phyloP scores from a whole-genome alignment of 148 eudicot species.

The Salicornia ramosissima region DNA sequence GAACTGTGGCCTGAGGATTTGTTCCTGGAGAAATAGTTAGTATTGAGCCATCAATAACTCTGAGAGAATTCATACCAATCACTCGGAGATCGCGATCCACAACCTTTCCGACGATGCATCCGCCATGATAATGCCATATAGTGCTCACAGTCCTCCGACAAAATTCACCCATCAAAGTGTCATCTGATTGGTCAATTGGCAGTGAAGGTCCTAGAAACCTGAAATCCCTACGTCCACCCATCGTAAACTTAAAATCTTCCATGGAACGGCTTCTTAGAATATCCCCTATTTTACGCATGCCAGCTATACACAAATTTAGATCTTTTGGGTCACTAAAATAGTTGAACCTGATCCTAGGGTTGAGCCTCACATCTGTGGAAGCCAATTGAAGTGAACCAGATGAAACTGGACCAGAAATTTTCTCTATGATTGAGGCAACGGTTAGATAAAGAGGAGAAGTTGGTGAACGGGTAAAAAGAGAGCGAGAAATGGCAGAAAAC shows the following conservation, averaged over 20 bases:
- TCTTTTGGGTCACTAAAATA: conserved; percentile 75
- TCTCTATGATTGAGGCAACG: conserved; percentile 87
- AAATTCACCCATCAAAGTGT: conserved; percentile 56
- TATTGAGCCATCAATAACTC: conserved; percentile 80
- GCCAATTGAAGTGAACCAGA: conserved; percentile 68
- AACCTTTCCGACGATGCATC: conserved; percentile 82
- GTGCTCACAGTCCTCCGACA: conserved; percentile 68
- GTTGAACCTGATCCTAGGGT: conserved; percentile 72
- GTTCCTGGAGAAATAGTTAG: conserved; percentile 80
- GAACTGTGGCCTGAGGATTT: conserved; percentile 87
- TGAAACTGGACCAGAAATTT: conserved; percentile 67
- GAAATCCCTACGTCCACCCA: conserved; percentile 50
- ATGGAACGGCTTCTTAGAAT: conserved; percentile 57
- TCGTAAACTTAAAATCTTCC: conserved; percentile 58
- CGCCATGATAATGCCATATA: conserved; percentile 97
- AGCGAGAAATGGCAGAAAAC: conserved; percentile 48
- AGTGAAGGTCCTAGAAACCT: conserved; percentile 69
- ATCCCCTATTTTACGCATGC: conserved; percentile 57
- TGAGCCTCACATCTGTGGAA: conserved; percentile 59
- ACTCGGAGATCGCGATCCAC: conserved; percentile 66
- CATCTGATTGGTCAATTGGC: conserved; percentile 56
- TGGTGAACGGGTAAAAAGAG: conserved; percentile 45
- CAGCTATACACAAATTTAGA: conserved; percentile 61
- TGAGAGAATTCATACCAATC: conserved; percentile 52
- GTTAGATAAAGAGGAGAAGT: conserved; percentile 52